phyloP scores from a whole-genome alignment of 441 rosid species.

The Dalechampia spathulata region DNA sequence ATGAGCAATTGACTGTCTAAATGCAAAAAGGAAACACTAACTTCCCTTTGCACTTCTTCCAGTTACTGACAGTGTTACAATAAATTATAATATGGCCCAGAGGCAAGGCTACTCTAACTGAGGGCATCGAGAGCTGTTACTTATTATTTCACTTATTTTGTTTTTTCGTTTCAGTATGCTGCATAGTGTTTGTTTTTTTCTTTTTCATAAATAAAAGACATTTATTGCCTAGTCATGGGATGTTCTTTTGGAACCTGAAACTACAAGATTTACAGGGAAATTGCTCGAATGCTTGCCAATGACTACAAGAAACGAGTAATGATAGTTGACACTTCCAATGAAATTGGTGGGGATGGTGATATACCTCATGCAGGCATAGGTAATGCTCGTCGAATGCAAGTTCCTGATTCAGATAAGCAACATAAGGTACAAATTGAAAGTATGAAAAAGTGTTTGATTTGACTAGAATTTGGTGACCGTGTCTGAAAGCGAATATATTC shows the following conservation, averaged over 20 bases:
- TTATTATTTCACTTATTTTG: too few species aligned
- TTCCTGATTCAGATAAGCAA: slow-evolving; percentile 72
- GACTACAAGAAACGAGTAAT: slow-evolving; percentile 80
- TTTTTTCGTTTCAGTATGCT: too few species aligned
- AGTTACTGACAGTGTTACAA: too few species aligned
- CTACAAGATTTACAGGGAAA: slow-evolving; percentile 46
- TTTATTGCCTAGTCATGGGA: slow-evolving; percentile 1
- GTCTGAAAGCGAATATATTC: background rate
- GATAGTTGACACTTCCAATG: slow-evolving; percentile 95
- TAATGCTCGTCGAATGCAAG: slow-evolving; percentile 94
- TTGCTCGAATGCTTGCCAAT: slow-evolving; percentile 87
- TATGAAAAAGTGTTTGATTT: background rate
- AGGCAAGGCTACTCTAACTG: background rate
- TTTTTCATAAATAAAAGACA: too few species aligned
- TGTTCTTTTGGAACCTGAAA: slow-evolving; percentile 14
- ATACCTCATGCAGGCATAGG: slow-evolving; percentile 96
- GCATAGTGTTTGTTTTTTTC: too few species aligned
- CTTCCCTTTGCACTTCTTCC: too few species aligned
- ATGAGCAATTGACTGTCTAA: too few species aligned
- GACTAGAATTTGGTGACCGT: background rate
- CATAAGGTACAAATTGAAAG: slow-evolving; percentile 54
- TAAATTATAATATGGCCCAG: background rate
- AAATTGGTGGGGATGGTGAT: slow-evolving; percentile 98
- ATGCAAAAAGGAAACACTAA: too few species aligned
- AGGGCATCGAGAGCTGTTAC: background rate